Base-by-base conservation (phyloP, 108 stramenopile genomes). In the Cyclotella atomus region DNA sequence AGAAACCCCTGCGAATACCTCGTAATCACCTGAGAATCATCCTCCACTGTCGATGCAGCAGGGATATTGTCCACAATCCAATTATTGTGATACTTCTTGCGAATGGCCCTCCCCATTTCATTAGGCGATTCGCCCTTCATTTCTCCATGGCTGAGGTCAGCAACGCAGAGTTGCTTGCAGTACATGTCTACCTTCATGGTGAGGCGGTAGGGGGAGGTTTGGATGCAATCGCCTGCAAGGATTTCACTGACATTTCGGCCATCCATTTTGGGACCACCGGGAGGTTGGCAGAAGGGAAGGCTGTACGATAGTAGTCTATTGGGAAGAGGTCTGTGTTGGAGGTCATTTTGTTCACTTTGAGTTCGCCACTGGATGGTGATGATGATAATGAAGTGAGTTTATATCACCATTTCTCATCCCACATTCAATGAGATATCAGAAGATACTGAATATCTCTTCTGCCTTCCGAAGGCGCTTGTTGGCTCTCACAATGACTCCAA, bases 1-100 rank as follows among this genome's bases (percentile, higher is more conserved):
- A 95, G 97, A 77, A 98, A 99, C 1, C 98, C 98, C 70, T 96
- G 91, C 71, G 85, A 89, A 76, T 98, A 98, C 36, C 83, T 78
- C 15, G 90, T 90, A 21, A 87, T 89, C 33, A 86, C 63, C n/a
- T 77, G 77, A 10, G 74, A 74, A 46, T 90, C 95, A 59, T 89
- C 79, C 62, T 93, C 88, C 36, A 89, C 86, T 74, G 84, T 88
- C 33, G 76, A 78, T 12, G 96, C 97, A 9, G 96, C 90, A n/a
- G 97, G 93, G 8, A 99, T 85, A 82, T 97, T 98, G 82, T 98
- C 98, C 19, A 99, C 95, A 45, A 98, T 98, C 99, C 97, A 97
- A 79, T 99, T 97, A 73, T 96, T 94, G 80, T 93, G 93, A 76
- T 99, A 99, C 24, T 96, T 82, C 66, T 95, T 86, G 16, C 94